Evolutionary conservation across 768 basidiomycete species (phyloP).

Genomic region (Tricholoma flavovirens): DNA sequence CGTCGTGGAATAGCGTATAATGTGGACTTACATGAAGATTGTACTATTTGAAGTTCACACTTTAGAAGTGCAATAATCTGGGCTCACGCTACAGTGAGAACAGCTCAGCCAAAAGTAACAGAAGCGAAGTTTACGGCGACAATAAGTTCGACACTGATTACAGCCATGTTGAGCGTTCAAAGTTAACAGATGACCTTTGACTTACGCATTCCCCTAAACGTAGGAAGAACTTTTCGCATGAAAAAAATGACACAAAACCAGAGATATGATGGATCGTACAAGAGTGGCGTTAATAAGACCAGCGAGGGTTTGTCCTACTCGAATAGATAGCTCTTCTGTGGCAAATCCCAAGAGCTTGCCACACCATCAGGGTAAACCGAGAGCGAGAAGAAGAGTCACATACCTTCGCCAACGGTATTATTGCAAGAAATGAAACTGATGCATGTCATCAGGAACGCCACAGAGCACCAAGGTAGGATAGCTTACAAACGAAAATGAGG

Average conservation of each 20-base stretch:
- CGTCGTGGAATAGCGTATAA: conserved; percentile 13
- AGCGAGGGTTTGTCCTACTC: conserved; percentile 79
- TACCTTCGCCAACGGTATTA: conserved; percentile 81
- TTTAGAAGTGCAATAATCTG: conserved; percentile 46
- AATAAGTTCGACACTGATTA: conserved; percentile 58
- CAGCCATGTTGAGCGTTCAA: not conserved
- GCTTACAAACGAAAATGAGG: conserved; percentile 69
- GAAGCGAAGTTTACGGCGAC: conserved; percentile 54
- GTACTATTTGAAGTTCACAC: conserved; percentile 68
- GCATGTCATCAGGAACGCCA: not conserved
- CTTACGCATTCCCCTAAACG: conserved; percentile 46
- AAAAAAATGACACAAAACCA: conserved; percentile 3
- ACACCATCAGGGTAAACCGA: not conserved
- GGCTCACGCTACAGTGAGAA: conserved; percentile 13
- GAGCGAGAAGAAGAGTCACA: not conserved
- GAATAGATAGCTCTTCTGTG: conserved; percentile 77
- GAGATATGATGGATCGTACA: conserved; percentile 31
- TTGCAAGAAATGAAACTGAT: conserved; percentile 71
- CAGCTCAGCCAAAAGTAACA: not conserved
- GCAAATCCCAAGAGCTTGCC: conserved; percentile 71
- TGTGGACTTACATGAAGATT: conserved; percentile 63
- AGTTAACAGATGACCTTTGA: not conserved
- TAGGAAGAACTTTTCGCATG: conserved; percentile 32
- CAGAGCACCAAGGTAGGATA: not conserved
- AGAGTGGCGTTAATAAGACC: conserved; percentile 84